Conservation (phyloP, 257 asterid genomes). For the Solanum dulcamara region DNA sequence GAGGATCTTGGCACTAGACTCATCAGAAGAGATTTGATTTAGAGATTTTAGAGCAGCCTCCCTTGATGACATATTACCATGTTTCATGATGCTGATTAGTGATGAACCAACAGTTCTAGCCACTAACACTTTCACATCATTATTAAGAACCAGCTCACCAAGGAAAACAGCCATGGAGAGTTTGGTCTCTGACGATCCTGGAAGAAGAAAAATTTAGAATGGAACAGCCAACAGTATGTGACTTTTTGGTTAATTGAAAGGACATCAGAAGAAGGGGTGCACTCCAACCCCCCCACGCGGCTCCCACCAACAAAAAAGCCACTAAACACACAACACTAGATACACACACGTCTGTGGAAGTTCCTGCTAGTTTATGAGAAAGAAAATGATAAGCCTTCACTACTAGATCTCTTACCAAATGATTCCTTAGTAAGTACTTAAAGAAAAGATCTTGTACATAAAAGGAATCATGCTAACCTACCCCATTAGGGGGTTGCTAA, state of each 20-base stretch:
- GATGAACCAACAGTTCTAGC: constrained; percentile 70
- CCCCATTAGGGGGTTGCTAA: not conserved
- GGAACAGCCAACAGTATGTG: not conserved
- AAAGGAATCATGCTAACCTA: not conserved
- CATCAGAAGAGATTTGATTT: constrained; percentile 78
- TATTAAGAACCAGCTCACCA: constrained; percentile 76
- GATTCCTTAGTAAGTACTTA: not conserved
- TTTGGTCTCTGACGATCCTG: constrained; percentile 81
- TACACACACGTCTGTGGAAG: not conserved
- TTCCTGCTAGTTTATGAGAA: not conserved
- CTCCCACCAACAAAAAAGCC: not conserved
- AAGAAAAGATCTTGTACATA: not conserved
- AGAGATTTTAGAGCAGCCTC: constrained; percentile 90
- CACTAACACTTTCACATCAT: constrained; percentile 66
- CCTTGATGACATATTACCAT: constrained; percentile 38
- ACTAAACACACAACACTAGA: not conserved
- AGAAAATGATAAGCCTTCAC: not conserved
- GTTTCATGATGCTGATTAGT: constrained; percentile 65
- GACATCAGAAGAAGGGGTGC: not conserved
- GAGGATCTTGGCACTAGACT: constrained; percentile 64
- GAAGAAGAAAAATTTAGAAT: not conserved
- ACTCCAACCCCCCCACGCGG: not conserved
- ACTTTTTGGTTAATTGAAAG: not conserved
- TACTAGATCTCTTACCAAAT: not conserved
- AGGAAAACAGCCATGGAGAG: constrained; percentile 80